Conservation (phyloP, 768 basidiomycete species). For the Tephrocybe sp. region DNA sequence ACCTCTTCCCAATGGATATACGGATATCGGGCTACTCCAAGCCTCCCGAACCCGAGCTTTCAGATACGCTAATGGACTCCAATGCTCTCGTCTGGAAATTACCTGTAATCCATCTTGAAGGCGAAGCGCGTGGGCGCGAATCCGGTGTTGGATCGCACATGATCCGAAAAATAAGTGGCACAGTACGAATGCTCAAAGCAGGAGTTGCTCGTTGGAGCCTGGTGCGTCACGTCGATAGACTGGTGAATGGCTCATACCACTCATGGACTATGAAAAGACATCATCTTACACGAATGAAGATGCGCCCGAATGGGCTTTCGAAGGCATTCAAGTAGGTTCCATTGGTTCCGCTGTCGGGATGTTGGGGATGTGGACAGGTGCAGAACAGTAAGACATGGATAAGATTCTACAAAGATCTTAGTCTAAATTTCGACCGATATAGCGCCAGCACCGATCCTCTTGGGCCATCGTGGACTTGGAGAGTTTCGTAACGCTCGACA, state of each 20-base stretch:
- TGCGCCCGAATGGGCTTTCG: conserved; percentile 46
- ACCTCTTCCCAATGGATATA: conserved; percentile 53
- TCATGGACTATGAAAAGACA: conserved; percentile 19
- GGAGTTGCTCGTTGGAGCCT: conserved; percentile 51
- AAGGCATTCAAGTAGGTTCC: conserved; percentile 56
- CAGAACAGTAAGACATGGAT: conserved; percentile 35
- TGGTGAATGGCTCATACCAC: neutral
- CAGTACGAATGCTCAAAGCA: conserved; percentile 45
- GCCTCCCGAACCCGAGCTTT: conserved; percentile 21
- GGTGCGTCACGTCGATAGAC: conserved; percentile 27
- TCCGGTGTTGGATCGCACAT: conserved; percentile 27
- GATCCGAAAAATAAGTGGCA: conserved; percentile 35
- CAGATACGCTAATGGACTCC: conserved; percentile 18
- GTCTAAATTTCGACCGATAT: neutral
- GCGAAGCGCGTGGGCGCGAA: conserved; percentile 40
- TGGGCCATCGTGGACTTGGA: conserved; percentile 20
- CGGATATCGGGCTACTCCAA: conserved; percentile 35
- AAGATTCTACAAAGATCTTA: neutral
- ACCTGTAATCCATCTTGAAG: conserved; percentile 50
- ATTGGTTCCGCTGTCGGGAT: conserved; percentile 51
- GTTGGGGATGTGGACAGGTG: conserved; percentile 55
- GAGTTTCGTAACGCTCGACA: conserved; percentile 4
- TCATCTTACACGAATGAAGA: conserved; percentile 28
- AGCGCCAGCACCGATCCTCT: conserved; percentile 18
- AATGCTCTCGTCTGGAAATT: conserved; percentile 29